These are phyloP conservation scores for Inonotus obliquus DNA, from an alignment of 1,284 basidiomycete genomes.

Conservation along the genomic window DNA sequence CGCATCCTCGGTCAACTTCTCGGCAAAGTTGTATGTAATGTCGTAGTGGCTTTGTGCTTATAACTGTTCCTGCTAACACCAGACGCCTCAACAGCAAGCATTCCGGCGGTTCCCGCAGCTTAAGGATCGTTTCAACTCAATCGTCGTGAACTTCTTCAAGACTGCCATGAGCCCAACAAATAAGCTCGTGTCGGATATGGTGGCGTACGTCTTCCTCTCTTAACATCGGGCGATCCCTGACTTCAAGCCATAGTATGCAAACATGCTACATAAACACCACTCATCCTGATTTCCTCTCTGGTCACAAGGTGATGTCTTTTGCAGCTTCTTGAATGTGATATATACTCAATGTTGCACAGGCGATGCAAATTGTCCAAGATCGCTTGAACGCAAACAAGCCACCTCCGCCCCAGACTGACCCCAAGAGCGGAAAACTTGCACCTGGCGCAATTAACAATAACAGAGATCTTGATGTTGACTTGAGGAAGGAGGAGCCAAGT, in stretches of 20 bases:
- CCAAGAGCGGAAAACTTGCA: constrained; percentile 63
- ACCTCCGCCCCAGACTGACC: constrained; percentile 52
- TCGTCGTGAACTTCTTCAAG: constrained; percentile 97
- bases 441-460: constrained; percentile 80
- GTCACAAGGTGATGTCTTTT: constrained; percentile 66
- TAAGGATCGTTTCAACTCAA: constrained; percentile 89
- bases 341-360: constrained; percentile 38
- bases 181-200: constrained; percentile 91
- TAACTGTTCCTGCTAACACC: background rate
- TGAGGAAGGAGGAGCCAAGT: constrained; percentile 83
- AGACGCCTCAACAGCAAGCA: constrained; percentile 56
- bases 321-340: constrained; percentile 3
- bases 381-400: constrained; percentile 79
- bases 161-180: constrained; percentile 89
- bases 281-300: constrained; percentile 96
- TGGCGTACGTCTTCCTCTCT: constrained; percentile 50
- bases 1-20: constrained; percentile 91
- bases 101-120: constrained; percentile 95
- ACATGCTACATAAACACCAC: constrained; percentile 99
- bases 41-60: background rate
- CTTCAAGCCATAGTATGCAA: constrained; percentile 67
- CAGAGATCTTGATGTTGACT: constrained; percentile 88
- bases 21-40: constrained; percentile 74
- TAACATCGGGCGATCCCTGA: background rate
- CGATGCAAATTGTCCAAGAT: constrained; percentile 87